Evolutionary conservation across 495 filamentous ascomycete genomes (phyloP).

Genomic region (Amniculicola lignicola): DNA sequence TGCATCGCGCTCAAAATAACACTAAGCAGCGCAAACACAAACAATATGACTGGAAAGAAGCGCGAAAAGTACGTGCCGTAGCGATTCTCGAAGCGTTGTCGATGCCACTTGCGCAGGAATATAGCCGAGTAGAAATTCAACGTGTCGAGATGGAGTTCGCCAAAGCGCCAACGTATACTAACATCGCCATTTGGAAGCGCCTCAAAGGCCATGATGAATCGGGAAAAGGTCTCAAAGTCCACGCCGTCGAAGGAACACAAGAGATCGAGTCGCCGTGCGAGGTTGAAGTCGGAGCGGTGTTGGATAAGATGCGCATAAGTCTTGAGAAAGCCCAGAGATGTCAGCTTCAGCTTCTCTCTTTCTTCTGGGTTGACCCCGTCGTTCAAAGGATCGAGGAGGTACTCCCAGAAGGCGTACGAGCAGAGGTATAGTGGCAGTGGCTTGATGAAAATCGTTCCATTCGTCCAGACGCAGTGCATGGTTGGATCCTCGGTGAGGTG

Average conservation of each 20-base stretch:
- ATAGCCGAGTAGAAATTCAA: conserved; percentile 14
- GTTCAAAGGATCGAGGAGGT: conserved; percentile 6
- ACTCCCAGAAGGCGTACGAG: conserved; percentile 18
- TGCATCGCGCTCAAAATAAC: conserved; percentile 26
- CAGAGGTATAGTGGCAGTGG: conserved; percentile 16
- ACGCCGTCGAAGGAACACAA: background rate
- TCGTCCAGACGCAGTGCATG: conserved; percentile 12
- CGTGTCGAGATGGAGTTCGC: conserved; percentile 10
- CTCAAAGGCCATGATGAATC: conserved; percentile 14
- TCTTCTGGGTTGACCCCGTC: conserved; percentile 1
- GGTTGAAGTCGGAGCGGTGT: conserved; percentile 18
- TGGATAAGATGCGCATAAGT: conserved; percentile 11
- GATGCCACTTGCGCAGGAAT: conserved; percentile 10
- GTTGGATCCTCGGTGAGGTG: conserved; percentile 11
- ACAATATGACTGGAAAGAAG: conserved; percentile 17
- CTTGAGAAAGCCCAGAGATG: conserved; percentile 8
- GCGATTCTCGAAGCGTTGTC: conserved; percentile 5
- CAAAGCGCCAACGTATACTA: conserved; percentile 6
- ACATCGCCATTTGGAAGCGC: background rate
- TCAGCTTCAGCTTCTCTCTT: background rate
- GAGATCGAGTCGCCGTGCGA: conserved; percentile 2
- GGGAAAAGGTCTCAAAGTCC: conserved; percentile 8
- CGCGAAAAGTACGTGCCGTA: conserved; percentile 14
- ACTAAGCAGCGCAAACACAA: conserved; percentile 16
- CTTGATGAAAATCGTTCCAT: conserved; percentile 15